Conservation (phyloP, 768 basidiomycete genomes). For the Sutorius australiensis region DNA sequence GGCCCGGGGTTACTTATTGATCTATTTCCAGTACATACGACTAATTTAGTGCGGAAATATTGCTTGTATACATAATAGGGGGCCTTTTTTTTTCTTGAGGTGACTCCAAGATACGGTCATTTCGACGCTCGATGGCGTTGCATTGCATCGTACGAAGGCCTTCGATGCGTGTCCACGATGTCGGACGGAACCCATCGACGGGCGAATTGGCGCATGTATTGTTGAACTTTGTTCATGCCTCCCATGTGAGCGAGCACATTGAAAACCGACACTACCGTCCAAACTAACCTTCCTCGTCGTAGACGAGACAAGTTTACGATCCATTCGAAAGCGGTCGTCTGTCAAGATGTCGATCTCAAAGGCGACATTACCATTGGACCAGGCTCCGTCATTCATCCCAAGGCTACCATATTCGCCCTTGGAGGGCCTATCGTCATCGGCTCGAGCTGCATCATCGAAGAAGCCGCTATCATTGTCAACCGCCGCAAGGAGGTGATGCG, state of each 20-base stretch:
- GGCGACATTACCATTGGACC: constrained; percentile 92
- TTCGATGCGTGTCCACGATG: background rate
- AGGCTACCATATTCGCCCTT: constrained; percentile 89
- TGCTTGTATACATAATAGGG: constrained; percentile 17
- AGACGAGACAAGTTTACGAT: constrained; percentile 89
- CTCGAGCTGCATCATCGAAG: constrained; percentile 85
- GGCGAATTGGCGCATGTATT: background rate
- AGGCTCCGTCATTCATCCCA: constrained; percentile 90
- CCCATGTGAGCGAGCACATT: constrained; percentile 25
- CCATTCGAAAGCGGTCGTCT: constrained; percentile 86
- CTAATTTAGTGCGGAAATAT: constrained; percentile 11
- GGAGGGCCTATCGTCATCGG: constrained; percentile 91
- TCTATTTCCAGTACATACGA: constrained; percentile 15
- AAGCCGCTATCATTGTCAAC: constrained; percentile 87
- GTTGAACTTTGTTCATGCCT: constrained; percentile 19
- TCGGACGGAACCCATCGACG: background rate
- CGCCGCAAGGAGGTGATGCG: constrained; percentile 86
- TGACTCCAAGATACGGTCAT: too few relatives aligned
- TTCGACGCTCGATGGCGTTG: background rate
- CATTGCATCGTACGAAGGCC: background rate
- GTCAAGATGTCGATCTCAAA: constrained; percentile 90
- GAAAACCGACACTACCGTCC: background rate
- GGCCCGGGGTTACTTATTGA: constrained; percentile 14
- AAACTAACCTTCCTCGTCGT: background rate
- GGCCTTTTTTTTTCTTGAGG: background rate